These are phyloP conservation scores for Globisporangium emineosum DNA, from an alignment of 352 stramenopile genomes.

Conservation along the genomic window DNA sequence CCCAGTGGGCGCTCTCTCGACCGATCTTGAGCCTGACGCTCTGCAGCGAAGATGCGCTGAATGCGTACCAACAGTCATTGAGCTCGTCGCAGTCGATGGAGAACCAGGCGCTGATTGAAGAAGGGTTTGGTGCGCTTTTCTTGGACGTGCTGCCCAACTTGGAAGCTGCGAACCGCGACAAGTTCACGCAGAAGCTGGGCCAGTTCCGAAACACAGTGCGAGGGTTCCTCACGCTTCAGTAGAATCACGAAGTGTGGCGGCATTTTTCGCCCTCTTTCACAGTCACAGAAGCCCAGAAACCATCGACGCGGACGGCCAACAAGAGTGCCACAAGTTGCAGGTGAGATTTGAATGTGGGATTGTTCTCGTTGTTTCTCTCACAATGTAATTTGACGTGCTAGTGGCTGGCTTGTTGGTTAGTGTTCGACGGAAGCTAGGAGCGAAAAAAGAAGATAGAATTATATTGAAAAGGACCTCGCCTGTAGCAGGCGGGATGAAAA, in stretches of 20 bases:
- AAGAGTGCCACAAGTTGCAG: background rate
- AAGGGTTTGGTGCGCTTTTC: constrained; percentile 96
- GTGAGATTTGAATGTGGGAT: background rate
- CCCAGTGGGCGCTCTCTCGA: constrained; percentile 97
- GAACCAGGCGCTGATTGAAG: constrained; percentile 93
- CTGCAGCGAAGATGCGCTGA: constrained; percentile 90
- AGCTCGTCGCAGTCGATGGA: constrained; percentile 90
- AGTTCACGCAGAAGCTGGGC: constrained; percentile 97
- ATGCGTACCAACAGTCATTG: constrained; percentile 95
- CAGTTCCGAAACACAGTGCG: constrained; percentile 95
- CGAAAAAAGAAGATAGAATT: constrained; percentile 15
- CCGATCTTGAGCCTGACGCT: constrained; percentile 98
- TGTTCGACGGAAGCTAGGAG: background rate
- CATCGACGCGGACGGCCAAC: background rate
- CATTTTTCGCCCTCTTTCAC: background rate
- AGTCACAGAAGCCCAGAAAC: background rate
- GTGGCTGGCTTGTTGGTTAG: background rate
- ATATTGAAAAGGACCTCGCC: constrained; percentile 13
- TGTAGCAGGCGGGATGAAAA: background rate
- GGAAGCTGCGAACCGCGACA: constrained; percentile 96
- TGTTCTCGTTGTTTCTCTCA: background rate
- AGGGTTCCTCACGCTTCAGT: constrained; percentile 92
- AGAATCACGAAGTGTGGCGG: constrained; percentile 21
- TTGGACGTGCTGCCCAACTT: constrained; percentile 94
- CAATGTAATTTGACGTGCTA: background rate